These are phyloP conservation scores for Russula earlei DNA, from an alignment of 768 basidiomycete species.

Conservation along the genomic window DNA sequence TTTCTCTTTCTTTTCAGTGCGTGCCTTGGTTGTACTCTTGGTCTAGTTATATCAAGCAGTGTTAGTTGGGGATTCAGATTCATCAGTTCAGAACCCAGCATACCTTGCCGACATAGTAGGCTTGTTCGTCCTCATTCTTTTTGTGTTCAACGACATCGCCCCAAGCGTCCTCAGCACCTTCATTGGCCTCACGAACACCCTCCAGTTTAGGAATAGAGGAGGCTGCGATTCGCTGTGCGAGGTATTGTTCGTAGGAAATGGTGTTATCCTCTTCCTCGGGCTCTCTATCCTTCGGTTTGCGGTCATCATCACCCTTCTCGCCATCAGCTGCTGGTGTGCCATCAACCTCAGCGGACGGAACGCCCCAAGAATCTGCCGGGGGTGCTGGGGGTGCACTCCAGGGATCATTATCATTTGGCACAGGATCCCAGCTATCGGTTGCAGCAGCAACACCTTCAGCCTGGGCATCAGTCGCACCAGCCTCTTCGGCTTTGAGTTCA, in stretches of 20 bases:
- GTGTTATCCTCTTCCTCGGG: conserved; percentile 88
- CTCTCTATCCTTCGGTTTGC: conserved; percentile 44
- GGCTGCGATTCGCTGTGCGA: conserved; percentile 60
- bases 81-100: background rate
- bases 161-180: conserved; percentile 64
- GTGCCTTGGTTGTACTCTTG: conserved; percentile 55
- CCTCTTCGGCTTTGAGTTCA: conserved; percentile 75
- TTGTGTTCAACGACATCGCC: conserved; percentile 58
- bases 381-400: conserved; percentile 31
- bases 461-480: conserved; percentile 61
- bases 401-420: conserved; percentile 22
- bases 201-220: conserved; percentile 70
- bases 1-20: conserved; percentile 81
- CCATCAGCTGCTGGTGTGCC: conserved; percentile 28
- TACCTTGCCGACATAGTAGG: conserved; percentile 90
- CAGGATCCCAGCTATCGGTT: conserved; percentile 32
- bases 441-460: conserved; percentile 33
- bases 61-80: background rate
- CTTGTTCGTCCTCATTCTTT: conserved; percentile 56
- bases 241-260: conserved; percentile 88
- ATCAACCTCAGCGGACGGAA: conserved; percentile 25
- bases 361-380: conserved; percentile 27
- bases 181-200: conserved; percentile 58
- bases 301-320: conserved; percentile 28
- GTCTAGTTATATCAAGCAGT: conserved; percentile 35